These are phyloP conservation scores for Malus sylvestris DNA, from an alignment of 306 rosid genomes.

Conservation along the genomic window DNA sequence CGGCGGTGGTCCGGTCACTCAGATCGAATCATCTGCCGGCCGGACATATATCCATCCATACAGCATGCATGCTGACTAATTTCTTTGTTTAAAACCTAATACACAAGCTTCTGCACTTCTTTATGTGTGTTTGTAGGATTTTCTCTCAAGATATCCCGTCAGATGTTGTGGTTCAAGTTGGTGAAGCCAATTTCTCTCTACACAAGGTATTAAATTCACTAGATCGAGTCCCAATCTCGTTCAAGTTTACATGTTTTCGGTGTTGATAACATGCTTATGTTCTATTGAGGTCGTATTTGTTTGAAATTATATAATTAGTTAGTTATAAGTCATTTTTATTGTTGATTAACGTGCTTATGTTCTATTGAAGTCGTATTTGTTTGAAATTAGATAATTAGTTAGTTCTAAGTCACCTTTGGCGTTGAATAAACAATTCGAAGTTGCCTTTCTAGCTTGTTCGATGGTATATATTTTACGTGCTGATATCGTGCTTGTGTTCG, in stretches of 20 bases:
- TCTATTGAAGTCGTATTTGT: too few relatives aligned
- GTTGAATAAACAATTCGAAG: too few relatives aligned
- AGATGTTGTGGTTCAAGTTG: conserved; percentile 59
- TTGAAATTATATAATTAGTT: too few relatives aligned
- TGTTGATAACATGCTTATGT: background rate
- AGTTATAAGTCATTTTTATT: too few relatives aligned
- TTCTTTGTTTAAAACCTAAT: background rate
- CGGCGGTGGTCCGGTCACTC: background rate
- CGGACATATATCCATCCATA: background rate
- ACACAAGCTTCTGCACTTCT: background rate
- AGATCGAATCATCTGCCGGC: background rate
- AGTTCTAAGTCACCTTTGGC: too few relatives aligned
- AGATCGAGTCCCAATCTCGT: background rate
- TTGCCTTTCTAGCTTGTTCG: too few relatives aligned
- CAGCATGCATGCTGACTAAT: background rate
- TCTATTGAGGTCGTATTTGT: too few relatives aligned
- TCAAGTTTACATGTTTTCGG: background rate
- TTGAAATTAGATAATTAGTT: too few relatives aligned
- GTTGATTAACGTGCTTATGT: too few relatives aligned
- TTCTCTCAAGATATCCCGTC: conserved; percentile 73
- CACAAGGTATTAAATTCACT: conserved; percentile 54
- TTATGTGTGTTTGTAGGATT: conserved; percentile 36
- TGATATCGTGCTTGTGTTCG: too few relatives aligned
- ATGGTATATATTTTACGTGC: too few relatives aligned
- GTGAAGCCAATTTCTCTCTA: conserved; percentile 66